These are phyloP conservation scores for Pseudonitzschia multistriata DNA, from an alignment of 108 stramenopile genomes.

Conservation along the genomic window DNA sequence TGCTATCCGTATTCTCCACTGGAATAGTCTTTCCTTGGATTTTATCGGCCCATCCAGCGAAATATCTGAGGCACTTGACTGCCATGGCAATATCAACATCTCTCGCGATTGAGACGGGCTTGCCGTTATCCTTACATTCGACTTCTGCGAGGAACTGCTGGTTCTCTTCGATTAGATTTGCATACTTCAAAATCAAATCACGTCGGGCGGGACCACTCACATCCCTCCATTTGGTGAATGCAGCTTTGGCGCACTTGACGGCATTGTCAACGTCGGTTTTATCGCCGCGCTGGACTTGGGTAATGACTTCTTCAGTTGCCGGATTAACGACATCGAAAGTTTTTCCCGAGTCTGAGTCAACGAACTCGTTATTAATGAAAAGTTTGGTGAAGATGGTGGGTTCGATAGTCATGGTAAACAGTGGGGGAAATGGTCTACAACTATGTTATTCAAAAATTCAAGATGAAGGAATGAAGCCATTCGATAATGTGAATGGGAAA, in stretches of 20 bases:
- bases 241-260: conserved; percentile 34
- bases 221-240: conserved; percentile 43
- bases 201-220: conserved; percentile 32
- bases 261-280: conserved; percentile 32
- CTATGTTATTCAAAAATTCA: too few relatives aligned
- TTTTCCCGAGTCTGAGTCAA: conserved; percentile 31
- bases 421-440: too few relatives aligned
- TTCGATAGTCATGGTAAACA: too few relatives aligned
- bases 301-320: conserved; percentile 42
- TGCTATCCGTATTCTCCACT: conserved; percentile 24
- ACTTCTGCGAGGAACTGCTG: conserved; percentile 28
- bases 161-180: conserved; percentile 38
- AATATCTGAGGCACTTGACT: conserved; percentile 38
- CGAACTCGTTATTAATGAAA: conserved; percentile 51
- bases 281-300: conserved; percentile 36
- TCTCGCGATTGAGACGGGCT: conserved; percentile 27
- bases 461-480: background rate
- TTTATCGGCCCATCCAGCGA: conserved; percentile 62
- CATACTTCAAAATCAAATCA: conserved; percentile 33
- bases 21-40: conserved; percentile 39
- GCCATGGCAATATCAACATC: conserved; percentile 49
- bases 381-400: too few relatives aligned
- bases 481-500: background rate
- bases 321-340: conserved; percentile 16
- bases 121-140: conserved; percentile 31